Conservation (phyloP, 2,329 filamentous ascomycete species). For the Aspergillus bombycis region DNA sequence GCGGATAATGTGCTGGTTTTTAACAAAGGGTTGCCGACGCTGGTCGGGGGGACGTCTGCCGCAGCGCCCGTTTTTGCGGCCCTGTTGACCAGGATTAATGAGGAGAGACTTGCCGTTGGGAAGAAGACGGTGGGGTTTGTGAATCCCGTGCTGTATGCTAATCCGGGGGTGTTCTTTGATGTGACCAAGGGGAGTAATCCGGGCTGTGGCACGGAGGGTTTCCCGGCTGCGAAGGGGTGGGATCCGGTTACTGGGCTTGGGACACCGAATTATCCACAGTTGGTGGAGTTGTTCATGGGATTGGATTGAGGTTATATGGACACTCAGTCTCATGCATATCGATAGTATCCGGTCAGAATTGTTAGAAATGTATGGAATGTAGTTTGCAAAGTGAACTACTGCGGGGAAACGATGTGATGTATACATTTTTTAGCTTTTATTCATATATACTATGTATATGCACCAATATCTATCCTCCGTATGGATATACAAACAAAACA, state of each 20-base stretch:
- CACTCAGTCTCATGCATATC: too few species aligned
- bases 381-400: neutral
- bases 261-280: constrained; percentile 23
- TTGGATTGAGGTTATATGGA: neutral
- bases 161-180: constrained; percentile 37
- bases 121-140: constrained; percentile 58
- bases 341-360: too few species aligned
- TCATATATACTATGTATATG: constrained; percentile 4
- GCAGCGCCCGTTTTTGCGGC: constrained; percentile 59
- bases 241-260: constrained; percentile 41
- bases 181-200: constrained; percentile 34
- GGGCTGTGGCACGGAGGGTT: constrained; percentile 35
- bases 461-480: constrained; percentile 6
- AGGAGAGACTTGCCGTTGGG: constrained; percentile 53
- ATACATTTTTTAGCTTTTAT: constrained; percentile 3
- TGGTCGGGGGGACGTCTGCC: constrained; percentile 43
- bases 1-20: constrained; percentile 40
- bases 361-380: neutral
- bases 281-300: neutral
- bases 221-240: constrained; percentile 31
- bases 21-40: constrained; percentile 23
- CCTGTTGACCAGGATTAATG: constrained; percentile 60
- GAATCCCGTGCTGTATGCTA: constrained; percentile 46
- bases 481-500: neutral
- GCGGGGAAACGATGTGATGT: neutral